Evolutionary conservation across 73 alveolate genomes (phyloP).

Genomic region (Paramecium primaurelia): DNA sequence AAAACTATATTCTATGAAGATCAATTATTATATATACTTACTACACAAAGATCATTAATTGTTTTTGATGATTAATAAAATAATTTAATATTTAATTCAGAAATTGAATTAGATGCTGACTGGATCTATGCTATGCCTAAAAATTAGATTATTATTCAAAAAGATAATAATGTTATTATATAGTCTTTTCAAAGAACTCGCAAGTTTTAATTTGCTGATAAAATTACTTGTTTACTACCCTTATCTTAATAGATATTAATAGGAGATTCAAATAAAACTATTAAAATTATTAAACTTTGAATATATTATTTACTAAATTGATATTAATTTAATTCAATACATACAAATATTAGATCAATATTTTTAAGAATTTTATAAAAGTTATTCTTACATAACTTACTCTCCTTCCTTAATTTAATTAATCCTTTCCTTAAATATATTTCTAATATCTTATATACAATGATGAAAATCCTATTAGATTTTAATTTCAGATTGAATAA

Average conservation of each 20-base stretch:
- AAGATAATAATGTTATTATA: not conserved
- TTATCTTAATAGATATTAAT: not conserved
- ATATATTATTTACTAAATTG: not conserved
- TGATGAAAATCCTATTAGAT: not conserved
- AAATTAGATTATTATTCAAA: not conserved
- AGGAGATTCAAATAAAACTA: conserved; percentile 15
- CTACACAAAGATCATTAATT: not conserved
- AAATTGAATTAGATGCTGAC: not conserved
- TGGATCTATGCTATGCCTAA: not conserved
- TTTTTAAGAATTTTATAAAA: not conserved
- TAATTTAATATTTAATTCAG: not conserved
- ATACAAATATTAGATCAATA: not conserved
- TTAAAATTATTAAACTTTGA: not conserved
- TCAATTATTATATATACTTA: not conserved
- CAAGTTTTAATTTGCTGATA: not conserved
- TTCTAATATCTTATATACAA: not conserved
- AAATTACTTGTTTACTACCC: conserved; percentile 1
- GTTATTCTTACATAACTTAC: not conserved
- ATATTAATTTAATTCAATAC: not conserved
- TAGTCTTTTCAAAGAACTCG: not conserved
- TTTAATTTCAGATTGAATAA: not conserved
- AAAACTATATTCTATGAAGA: conserved; percentile 25
- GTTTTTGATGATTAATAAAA: not conserved
- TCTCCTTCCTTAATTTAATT: not conserved
- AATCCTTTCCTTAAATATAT: not conserved